Percentiles rank a stretch among this genome's conserved stretches.
Evolutionary conservation across 73 alveolate species (phyloP).

Genomic region (Durusdinium trenchii): DNA sequence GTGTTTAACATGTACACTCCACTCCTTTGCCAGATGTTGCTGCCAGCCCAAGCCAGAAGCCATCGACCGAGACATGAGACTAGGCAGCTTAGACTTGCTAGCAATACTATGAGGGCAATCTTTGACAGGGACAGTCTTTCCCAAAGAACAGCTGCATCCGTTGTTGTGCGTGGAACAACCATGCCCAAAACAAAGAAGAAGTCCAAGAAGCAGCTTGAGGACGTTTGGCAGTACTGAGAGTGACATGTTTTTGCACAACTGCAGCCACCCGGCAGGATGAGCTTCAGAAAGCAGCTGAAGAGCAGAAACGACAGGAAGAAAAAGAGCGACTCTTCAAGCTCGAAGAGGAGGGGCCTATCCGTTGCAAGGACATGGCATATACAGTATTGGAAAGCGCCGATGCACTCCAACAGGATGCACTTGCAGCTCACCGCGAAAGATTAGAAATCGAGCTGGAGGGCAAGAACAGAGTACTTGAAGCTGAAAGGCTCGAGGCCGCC

Average conservation of each 20-base stretch:
- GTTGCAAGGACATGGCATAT: too few relatives aligned
- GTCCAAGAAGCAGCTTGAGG: slow-evolving; percentile 92
- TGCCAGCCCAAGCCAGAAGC: too few relatives aligned
- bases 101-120: too few relatives aligned
- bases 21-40: too few relatives aligned
- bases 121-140: too few relatives aligned
- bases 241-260: background rate
- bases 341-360: slow-evolving; percentile 38
- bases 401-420: slow-evolving; percentile 32
- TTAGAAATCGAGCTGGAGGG: slow-evolving; percentile 89
- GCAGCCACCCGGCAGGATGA: slow-evolving; percentile 38
- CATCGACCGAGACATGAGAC: too few relatives aligned
- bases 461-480: slow-evolving; percentile 64
- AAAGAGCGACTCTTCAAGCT: slow-evolving; percentile 78
- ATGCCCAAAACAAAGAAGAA: slow-evolving; percentile 89
- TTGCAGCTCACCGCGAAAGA: slow-evolving; percentile 78
- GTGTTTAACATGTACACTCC: too few relatives aligned
- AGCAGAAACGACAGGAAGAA: slow-evolving; percentile 82
- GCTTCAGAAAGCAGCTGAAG: slow-evolving; percentile 86
- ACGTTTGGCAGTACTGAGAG: background rate
- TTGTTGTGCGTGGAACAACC: background rate
- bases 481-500: slow-evolving; percentile 75
- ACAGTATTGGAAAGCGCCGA: background rate
- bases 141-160: background rate
- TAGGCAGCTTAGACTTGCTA: too few relatives aligned